phyloP scores from a whole-genome alignment of 441 rosid genomes.

The Arabidopsis lyrata region DNA sequence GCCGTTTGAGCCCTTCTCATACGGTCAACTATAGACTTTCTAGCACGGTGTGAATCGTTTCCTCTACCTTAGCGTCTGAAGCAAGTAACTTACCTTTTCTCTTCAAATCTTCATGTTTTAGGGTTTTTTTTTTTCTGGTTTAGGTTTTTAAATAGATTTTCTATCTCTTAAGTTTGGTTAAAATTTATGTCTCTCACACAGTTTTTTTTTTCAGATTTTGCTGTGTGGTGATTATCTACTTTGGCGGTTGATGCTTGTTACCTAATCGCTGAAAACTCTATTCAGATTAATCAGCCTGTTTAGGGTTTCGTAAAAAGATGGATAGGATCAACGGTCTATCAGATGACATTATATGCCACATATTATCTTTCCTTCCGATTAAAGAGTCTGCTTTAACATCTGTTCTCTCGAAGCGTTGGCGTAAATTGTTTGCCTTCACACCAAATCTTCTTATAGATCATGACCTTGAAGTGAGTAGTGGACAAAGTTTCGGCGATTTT shows the following conservation, averaged over 20 bases:
- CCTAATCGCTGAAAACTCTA: neutral
- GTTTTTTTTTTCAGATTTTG: neutral
- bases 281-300: neutral
- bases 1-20: neutral
- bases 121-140: neutral
- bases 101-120: neutral
- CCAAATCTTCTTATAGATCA: neutral
- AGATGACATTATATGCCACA: neutral
- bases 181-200: neutral
- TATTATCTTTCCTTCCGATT: neutral
- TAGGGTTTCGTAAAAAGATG: neutral
- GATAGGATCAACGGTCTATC: neutral
- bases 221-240: neutral
- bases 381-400: neutral
- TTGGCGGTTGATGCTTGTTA: neutral
- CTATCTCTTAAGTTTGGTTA: neutral
- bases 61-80: neutral
- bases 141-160: neutral
- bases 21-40: neutral
- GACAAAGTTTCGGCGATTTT: neutral
- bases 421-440: neutral
- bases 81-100: neutral
- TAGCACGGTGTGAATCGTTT: neutral
- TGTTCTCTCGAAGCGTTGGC: neutral
- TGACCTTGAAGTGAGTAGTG: neutral